Evolutionary conservation across 331 rosid species (phyloP).

Genomic region (Quercus phellos): DNA sequence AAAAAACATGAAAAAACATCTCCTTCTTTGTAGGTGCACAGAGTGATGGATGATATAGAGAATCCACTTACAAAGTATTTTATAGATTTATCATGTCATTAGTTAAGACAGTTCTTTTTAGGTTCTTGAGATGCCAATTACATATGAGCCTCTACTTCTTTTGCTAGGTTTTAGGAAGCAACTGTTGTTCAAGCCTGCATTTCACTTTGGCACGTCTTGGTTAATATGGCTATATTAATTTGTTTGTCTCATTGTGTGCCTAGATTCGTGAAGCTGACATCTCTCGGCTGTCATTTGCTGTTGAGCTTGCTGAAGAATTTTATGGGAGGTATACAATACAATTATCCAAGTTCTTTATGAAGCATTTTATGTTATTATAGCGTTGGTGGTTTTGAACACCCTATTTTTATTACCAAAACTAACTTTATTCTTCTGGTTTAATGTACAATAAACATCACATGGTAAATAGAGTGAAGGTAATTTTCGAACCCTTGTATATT

Average conservation of each 20-base stretch:
- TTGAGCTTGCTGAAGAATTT: slow-evolving; percentile 99
- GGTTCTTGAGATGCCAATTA: not conserved
- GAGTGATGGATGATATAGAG: not conserved
- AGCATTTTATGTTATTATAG: slow-evolving; percentile 7
- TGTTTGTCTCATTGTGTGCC: slow-evolving; percentile 24
- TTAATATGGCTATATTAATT: slow-evolving; percentile 3
- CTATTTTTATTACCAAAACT: slow-evolving; percentile 23
- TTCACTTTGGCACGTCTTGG: not conserved
- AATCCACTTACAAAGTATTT: not conserved
- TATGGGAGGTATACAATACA: slow-evolving; percentile 78
- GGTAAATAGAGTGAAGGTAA: slow-evolving; percentile 89
- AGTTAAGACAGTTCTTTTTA: not conserved
- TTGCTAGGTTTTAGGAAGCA: not conserved
- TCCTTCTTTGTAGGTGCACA: too few relatives aligned
- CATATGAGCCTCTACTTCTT: not conserved
- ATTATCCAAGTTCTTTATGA: slow-evolving; percentile 8
- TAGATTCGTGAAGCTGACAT: slow-evolving; percentile 99
- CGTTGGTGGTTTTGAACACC: not conserved
- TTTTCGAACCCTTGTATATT: slow-evolving; percentile 12
- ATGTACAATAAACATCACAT: slow-evolving; percentile 28
- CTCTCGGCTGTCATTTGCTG: slow-evolving; percentile 91
- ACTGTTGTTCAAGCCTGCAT: not conserved
- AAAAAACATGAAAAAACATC: not conserved
- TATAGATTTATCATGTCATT: not conserved
- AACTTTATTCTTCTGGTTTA: slow-evolving; percentile 32